These are phyloP conservation scores for Ramaria sp. DNA, from an alignment of 768 basidiomycete species.

Conservation along the genomic window DNA sequence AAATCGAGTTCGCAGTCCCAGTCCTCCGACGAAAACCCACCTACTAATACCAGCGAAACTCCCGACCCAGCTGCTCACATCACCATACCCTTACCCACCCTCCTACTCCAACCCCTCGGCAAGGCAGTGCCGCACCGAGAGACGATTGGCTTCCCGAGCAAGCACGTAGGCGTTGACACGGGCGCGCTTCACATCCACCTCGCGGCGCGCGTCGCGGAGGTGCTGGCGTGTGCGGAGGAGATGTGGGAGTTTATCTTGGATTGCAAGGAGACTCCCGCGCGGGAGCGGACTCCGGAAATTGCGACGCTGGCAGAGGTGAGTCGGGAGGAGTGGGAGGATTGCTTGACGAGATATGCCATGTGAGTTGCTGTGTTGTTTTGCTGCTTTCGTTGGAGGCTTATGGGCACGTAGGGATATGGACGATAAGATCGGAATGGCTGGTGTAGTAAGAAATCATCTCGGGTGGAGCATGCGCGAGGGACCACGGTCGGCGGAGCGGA, in stretches of 20 bases:
- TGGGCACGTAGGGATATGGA: slow-evolving; percentile 46
- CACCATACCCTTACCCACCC: neutral
- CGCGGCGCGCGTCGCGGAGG: slow-evolving; percentile 46
- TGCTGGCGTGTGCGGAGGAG: slow-evolving; percentile 60
- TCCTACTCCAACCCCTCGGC: neutral
- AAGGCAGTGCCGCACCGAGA: neutral
- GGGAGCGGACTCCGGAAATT: slow-evolving; percentile 6
- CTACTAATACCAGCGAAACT: neutral
- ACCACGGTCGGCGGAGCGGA: slow-evolving; percentile 33
- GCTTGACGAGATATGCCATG: slow-evolving; percentile 51
- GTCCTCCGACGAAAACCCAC: neutral
- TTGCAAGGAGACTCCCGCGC: slow-evolving; percentile 27
- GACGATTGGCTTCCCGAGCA: slow-evolving; percentile 29
- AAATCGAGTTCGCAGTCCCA: neutral
- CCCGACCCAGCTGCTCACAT: neutral
- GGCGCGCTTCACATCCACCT: slow-evolving; percentile 54
- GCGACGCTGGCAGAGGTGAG: slow-evolving; percentile 37
- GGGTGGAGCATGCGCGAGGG: slow-evolving; percentile 34
- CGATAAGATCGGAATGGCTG: slow-evolving; percentile 40
- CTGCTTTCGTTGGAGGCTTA: neutral
- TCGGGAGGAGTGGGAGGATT: slow-evolving; percentile 50
- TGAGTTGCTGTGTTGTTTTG: slow-evolving; percentile 25
- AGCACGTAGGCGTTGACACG: slow-evolving; percentile 43
- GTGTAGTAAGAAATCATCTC: slow-evolving; percentile 37
- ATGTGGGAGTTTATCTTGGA: slow-evolving; percentile 73